Conservation (phyloP, 1,139 yeast genomes). For the Scheffersomyces stambukii region DNA sequence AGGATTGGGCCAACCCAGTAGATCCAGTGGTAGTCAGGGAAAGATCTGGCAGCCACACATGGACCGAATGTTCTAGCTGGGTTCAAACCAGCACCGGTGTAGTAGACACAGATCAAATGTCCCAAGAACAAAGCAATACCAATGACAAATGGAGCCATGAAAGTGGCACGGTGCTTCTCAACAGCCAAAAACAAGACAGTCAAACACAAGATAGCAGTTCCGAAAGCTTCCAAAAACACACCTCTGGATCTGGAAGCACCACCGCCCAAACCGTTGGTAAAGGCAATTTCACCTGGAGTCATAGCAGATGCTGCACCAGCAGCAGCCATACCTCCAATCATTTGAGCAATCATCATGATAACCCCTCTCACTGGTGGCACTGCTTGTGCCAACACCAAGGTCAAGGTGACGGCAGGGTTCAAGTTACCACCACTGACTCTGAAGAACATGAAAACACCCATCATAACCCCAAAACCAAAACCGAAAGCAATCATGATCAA, state of each 20-base stretch:
- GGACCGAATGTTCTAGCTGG: slow-evolving; percentile 93
- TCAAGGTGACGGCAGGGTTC: slow-evolving; percentile 83
- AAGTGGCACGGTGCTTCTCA: slow-evolving; percentile 73
- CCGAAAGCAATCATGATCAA: slow-evolving; percentile 81
- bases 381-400: slow-evolving; percentile 68
- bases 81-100: slow-evolving; percentile 89
- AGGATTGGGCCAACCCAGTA: slow-evolving; percentile 86
- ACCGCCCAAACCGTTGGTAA: slow-evolving; percentile 70
- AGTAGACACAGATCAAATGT: slow-evolving; percentile 77
- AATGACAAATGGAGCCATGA: slow-evolving; percentile 78
- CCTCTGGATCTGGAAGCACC: slow-evolving; percentile 75
- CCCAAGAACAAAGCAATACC: slow-evolving; percentile 81
- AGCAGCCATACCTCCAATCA: slow-evolving; percentile 87
- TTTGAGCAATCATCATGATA: slow-evolving; percentile 62
- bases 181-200: slow-evolving; percentile 84
- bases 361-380: slow-evolving; percentile 69
- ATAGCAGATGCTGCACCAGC: slow-evolving; percentile 86
- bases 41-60: slow-evolving; percentile 61
- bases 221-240: slow-evolving; percentile 78
- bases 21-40: slow-evolving; percentile 87
- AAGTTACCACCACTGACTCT: slow-evolving; percentile 87
- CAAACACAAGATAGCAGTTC: slow-evolving; percentile 66
- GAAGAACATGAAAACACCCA: slow-evolving; percentile 68
- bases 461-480: slow-evolving; percentile 83
- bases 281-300: slow-evolving; percentile 78